phyloP scores from a whole-genome alignment of 2,329 filamentous ascomycete genomes.

The Colletotrichum magnum region DNA sequence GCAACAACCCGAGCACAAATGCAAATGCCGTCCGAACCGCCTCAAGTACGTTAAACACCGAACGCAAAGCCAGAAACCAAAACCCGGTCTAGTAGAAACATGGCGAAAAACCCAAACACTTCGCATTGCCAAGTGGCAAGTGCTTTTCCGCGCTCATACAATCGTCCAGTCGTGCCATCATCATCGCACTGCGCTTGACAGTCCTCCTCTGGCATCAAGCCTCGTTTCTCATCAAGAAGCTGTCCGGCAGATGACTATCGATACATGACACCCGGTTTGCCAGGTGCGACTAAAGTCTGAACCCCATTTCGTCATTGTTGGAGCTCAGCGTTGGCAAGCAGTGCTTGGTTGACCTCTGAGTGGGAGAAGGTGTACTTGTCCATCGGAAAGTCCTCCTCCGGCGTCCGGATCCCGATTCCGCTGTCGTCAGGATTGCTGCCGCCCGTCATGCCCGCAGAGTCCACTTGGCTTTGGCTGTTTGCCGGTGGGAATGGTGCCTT shows the following conservation, averaged over 20 bases:
- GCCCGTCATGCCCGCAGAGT: constrained; percentile 58
- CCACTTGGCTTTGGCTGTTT: constrained; percentile 59
- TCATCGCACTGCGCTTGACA: constrained; percentile 38
- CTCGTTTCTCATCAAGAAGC: constrained; percentile 21
- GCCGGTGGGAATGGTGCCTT: constrained; percentile 65
- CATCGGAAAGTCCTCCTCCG: constrained; percentile 74
- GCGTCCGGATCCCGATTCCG: constrained; percentile 79
- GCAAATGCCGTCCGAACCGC: constrained; percentile 37
- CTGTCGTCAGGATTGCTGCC: constrained; percentile 72
- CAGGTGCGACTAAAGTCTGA: constrained; percentile 27
- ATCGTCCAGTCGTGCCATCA: constrained; percentile 43
- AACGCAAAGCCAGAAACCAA: constrained; percentile 24
- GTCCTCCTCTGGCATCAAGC: constrained; percentile 38
- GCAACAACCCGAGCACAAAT: constrained; percentile 35
- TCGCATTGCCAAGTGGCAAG: constrained; percentile 23
- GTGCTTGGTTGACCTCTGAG: constrained; percentile 50
- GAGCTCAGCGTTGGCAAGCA: constrained; percentile 51
- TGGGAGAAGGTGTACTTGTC: constrained; percentile 69
- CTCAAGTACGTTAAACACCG: constrained; percentile 33
- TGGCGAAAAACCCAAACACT: constrained; percentile 22
- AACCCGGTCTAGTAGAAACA: constrained; percentile 36
- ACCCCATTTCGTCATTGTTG: constrained; percentile 36
- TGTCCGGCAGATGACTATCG: constrained; percentile 33
- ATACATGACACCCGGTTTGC: constrained; percentile 36
- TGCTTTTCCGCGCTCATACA: constrained; percentile 40